A percentile compares a stretch with the other conserved stretches of the same genome.
These are phyloP conservation scores for Hansfordia pulvinata DNA, from an alignment of 2,329 filamentous ascomycete species.

Conservation along the genomic window DNA sequence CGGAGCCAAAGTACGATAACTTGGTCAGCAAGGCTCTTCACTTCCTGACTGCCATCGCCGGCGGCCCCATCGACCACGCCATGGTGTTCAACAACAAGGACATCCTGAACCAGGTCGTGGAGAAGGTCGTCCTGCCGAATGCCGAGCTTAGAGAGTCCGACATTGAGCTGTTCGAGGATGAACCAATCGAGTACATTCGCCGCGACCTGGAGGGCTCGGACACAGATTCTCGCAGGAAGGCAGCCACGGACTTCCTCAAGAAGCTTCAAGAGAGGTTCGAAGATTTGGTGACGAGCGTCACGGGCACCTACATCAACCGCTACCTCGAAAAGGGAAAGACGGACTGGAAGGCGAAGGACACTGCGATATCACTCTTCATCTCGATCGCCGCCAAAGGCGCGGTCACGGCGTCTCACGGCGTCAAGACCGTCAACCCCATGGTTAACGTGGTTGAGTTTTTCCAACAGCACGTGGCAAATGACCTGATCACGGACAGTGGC, in stretches of 20 bases:
- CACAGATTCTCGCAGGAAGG: constrained; percentile 80
- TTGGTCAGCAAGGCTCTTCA: constrained; percentile 89
- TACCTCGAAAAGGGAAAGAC: constrained; percentile 69
- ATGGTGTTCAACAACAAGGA: constrained; percentile 72
- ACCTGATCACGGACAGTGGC: constrained; percentile 57
- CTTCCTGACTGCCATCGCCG: constrained; percentile 82
- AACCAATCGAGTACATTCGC: constrained; percentile 96
- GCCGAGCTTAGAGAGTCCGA: constrained; percentile 85
- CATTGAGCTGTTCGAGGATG: constrained; percentile 91
- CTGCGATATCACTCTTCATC: constrained; percentile 91
- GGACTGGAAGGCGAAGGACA: constrained; percentile 97
- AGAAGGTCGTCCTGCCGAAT: constrained; percentile 93
- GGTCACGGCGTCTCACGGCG: constrained; percentile 76
- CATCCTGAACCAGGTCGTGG: constrained; percentile 74
- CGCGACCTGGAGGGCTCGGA: constrained; percentile 93
- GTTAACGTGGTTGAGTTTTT: constrained; percentile 93
- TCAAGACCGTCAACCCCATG: constrained; percentile 76
- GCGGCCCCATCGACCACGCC: constrained; percentile 63
- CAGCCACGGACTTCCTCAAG: constrained; percentile 87
- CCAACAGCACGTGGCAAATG: constrained; percentile 80
- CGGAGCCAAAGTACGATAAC: constrained; percentile 85
- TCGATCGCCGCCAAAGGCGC: constrained; percentile 87
- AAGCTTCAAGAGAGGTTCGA: constrained; percentile 86
- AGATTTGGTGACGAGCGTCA: constrained; percentile 69
- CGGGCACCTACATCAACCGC: constrained; percentile 73